Percentiles rank a stretch among this genome's conserved stretches.
These are phyloP conservation scores for Filosporella fistucella DNA, from an alignment of 495 filamentous ascomycete species.

Conservation along the genomic window DNA sequence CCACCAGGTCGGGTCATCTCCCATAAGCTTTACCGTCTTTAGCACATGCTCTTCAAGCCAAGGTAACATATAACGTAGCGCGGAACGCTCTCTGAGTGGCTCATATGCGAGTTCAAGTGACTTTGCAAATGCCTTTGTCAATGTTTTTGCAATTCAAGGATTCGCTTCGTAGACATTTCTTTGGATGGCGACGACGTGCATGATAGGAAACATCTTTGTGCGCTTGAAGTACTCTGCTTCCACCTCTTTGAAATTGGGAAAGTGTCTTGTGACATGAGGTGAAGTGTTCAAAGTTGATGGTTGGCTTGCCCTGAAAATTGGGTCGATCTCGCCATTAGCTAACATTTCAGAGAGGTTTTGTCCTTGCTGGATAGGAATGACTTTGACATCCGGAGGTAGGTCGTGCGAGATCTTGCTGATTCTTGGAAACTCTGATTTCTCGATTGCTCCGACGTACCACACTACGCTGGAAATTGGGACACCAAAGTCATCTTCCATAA, in stretches of 20 bases:
- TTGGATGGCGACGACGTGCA: slow-evolving; percentile 35
- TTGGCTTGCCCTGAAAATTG: slow-evolving; percentile 33
- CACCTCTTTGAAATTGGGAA: slow-evolving; percentile 33
- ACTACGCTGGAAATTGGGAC: slow-evolving; percentile 32
- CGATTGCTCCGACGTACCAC: slow-evolving; percentile 32
- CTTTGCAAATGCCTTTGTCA: slow-evolving; percentile 33
- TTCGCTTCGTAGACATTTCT: slow-evolving; percentile 29
- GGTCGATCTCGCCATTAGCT: slow-evolving; percentile 34
- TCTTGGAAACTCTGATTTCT: slow-evolving; percentile 28
- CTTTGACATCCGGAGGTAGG: slow-evolving; percentile 20
- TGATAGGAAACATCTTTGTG: slow-evolving; percentile 40
- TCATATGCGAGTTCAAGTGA: slow-evolving; percentile 29
- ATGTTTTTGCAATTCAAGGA: slow-evolving; percentile 25
- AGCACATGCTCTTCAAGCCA: slow-evolving; percentile 30
- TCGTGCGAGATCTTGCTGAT: slow-evolving; percentile 20
- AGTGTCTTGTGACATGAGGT: slow-evolving; percentile 29
- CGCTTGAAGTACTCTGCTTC: slow-evolving; percentile 33
- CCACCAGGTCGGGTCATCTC: slow-evolving; percentile 21
- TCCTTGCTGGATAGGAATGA: slow-evolving; percentile 22
- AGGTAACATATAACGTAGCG: slow-evolving; percentile 34
- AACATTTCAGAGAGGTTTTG: slow-evolving; percentile 33
- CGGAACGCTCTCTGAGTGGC: slow-evolving; percentile 21
- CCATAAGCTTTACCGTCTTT: slow-evolving; percentile 34
- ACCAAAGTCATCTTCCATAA: slow-evolving; percentile 28
- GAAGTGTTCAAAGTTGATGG: slow-evolving; percentile 30